A percentile compares a stretch with the other conserved stretches of the same genome.
These are phyloP conservation scores for Cystobasidium ongulense DNA, from an alignment of 768 basidiomycete genomes.

Conservation along the genomic window DNA sequence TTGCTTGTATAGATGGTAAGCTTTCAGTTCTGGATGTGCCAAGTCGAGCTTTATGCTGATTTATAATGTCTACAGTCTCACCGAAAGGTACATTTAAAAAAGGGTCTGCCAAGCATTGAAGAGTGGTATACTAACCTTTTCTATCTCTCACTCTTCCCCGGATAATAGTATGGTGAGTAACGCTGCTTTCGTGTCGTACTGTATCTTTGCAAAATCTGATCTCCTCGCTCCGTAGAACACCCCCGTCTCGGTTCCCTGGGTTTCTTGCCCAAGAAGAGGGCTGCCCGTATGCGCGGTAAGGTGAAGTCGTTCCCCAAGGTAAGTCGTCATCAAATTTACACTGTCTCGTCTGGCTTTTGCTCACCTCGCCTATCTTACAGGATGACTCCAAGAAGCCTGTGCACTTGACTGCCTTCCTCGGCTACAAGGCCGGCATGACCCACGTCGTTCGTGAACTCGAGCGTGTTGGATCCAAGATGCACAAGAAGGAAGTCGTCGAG, in stretches of 20 bases:
- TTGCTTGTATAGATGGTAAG: neutral
- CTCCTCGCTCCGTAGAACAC: slow-evolving; percentile 52
- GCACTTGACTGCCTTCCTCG: slow-evolving; percentile 95
- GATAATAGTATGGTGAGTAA: neutral
- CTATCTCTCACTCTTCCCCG: neutral
- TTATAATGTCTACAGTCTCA: neutral
- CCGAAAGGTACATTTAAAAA: neutral
- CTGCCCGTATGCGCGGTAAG: slow-evolving; percentile 95
- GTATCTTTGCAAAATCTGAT: neutral
- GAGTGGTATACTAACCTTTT: neutral
- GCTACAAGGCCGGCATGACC: slow-evolving; percentile 99
- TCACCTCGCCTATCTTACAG: slow-evolving; percentile 47
- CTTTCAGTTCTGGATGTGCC: neutral
- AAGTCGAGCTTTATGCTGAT: neutral
- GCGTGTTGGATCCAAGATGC: slow-evolving; percentile 99
- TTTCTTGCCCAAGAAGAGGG: slow-evolving; percentile 91
- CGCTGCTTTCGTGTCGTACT: neutral
- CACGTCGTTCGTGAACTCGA: slow-evolving; percentile 98
- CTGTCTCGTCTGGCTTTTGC: neutral
- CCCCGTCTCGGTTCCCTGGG: slow-evolving; percentile 96
- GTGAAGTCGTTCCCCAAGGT: slow-evolving; percentile 99
- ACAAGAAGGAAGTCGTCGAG: slow-evolving; percentile 99
- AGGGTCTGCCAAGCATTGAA: neutral
- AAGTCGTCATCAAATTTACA: slow-evolving; percentile 39
- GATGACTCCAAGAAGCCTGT: slow-evolving; percentile 99